Percentiles rank a stretch among this genome's conserved stretches.
These are phyloP conservation scores for Purshia tridentata DNA, from an alignment of 306 rosid species.

Conservation along the genomic window DNA sequence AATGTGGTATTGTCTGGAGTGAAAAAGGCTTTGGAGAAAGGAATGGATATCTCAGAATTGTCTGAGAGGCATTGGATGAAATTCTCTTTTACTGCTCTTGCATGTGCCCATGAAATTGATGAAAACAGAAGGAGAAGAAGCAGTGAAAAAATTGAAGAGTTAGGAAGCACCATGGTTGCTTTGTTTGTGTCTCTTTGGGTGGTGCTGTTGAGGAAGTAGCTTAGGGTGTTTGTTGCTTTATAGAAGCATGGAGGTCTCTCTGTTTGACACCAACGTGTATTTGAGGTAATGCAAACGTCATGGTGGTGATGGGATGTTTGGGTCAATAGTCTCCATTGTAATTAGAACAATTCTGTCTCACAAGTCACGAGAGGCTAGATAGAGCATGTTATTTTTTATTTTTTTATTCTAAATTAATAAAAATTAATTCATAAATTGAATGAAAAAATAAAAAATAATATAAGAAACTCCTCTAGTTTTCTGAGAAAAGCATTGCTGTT, in stretches of 20 bases:
- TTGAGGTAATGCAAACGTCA: slow-evolving; percentile 23
- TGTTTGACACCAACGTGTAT: neutral
- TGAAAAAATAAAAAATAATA: no score
- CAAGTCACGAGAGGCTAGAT: no score
- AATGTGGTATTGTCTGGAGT: slow-evolving; percentile 43
- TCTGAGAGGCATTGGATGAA: slow-evolving; percentile 50
- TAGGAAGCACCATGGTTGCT: slow-evolving; percentile 30
- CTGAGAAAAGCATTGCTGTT: no score
- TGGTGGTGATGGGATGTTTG: slow-evolving; percentile 4
- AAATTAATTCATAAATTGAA: no score
- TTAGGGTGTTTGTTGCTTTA: neutral
- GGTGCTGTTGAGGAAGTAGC: neutral
- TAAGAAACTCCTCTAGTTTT: no score
- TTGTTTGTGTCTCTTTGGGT: slow-evolving; percentile 1
- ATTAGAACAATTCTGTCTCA: no score
- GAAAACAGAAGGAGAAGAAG: slow-evolving; percentile 34
- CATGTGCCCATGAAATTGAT: slow-evolving; percentile 35
- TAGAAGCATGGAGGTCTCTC: neutral
- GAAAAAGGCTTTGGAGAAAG: slow-evolving; percentile 43
- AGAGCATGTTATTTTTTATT: no score
- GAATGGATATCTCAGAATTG: slow-evolving; percentile 41
- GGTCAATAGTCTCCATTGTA: neutral
- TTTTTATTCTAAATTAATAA: no score
- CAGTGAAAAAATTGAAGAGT: slow-evolving; percentile 15
- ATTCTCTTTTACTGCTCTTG: slow-evolving; percentile 40